Conservation (phyloP, 2,329 filamentous ascomycete species). For the Herpotrichia juniperi region DNA sequence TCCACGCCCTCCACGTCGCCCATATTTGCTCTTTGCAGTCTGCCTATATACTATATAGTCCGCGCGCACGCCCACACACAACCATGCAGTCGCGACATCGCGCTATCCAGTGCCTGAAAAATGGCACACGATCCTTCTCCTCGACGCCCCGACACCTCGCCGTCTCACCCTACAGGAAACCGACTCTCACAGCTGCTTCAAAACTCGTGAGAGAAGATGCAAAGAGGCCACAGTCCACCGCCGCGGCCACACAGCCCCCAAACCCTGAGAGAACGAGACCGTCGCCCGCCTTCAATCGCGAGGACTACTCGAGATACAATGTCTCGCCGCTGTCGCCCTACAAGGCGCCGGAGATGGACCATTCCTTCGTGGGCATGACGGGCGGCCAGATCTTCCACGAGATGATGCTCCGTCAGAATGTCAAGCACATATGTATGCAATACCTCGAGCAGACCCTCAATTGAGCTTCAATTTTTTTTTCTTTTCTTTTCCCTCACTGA, state of each 20-base stretch:
- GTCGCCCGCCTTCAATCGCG: conserved; percentile 58
- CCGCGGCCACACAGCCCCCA: conserved; percentile 34
- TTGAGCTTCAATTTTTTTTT: conserved; percentile 1
- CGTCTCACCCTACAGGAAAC: conserved; percentile 51
- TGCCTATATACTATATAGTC: too few relatives aligned
- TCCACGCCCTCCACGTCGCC: conserved; percentile 14
- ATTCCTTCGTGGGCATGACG: conserved; percentile 85
- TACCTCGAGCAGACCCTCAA: not conserved
- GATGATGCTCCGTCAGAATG: conserved; percentile 93
- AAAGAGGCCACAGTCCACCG: conserved; percentile 51
- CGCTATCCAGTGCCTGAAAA: conserved; percentile 42
- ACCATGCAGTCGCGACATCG: conserved; percentile 46
- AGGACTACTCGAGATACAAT: conserved; percentile 50
- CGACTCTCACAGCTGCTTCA: conserved; percentile 37
- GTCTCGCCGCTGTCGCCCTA: conserved; percentile 55
- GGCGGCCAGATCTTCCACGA: conserved; percentile 98
- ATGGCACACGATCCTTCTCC: conserved; percentile 51
- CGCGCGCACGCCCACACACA: conserved; percentile 12
- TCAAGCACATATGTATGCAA: conserved; percentile 88
- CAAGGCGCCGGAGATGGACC: conserved; percentile 57
- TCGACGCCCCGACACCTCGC: conserved; percentile 45
- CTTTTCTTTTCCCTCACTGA: too few relatives aligned
- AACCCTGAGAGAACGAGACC: conserved; percentile 43
- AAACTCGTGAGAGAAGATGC: conserved; percentile 47
- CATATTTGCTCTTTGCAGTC: conserved; percentile 6